Evolutionary conservation across 2,329 filamentous ascomycete species (phyloP).

Genomic region (Fusarium sterilihyphosum): DNA sequence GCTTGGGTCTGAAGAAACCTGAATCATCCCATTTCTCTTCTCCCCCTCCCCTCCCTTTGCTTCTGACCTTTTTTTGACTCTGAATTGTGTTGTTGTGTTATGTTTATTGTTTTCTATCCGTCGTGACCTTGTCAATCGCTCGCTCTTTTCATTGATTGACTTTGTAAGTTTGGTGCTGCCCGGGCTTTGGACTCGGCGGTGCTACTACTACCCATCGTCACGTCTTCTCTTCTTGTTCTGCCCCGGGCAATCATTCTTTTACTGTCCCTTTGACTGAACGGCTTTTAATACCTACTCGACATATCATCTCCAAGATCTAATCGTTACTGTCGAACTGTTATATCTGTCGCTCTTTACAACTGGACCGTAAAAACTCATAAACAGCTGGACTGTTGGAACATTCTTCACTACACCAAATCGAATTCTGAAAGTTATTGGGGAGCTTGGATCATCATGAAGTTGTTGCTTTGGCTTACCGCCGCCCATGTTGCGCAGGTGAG

Average conservation of each 20-base stretch:
- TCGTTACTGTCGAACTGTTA: neutral
- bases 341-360: slow-evolving; percentile 19
- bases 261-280: slow-evolving; percentile 2
- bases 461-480: slow-evolving; percentile 31
- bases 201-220: neutral
- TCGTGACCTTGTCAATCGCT: slow-evolving; percentile 30
- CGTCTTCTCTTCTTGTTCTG: slow-evolving; percentile 30
- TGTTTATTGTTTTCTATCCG: slow-evolving; percentile 16
- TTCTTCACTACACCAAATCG: slow-evolving; percentile 13
- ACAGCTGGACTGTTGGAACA: slow-evolving; percentile 43
- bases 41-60: slow-evolving; percentile 22
- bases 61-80: slow-evolving; percentile 7
- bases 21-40: slow-evolving; percentile 33
- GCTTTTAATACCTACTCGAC: slow-evolving; percentile 8
- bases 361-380: neutral
- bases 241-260: slow-evolving; percentile 37
- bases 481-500: slow-evolving; percentile 35
- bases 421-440: slow-evolving; percentile 3
- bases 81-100: slow-evolving; percentile 12
- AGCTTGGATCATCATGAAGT: slow-evolving; percentile 22
- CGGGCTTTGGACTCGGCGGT: slow-evolving; percentile 32
- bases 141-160: slow-evolving; percentile 22
- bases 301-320: neutral
- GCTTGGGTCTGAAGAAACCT: slow-evolving; percentile 7
- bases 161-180: slow-evolving; percentile 7